Percentiles rank a stretch among this genome's conserved stretches.
These are phyloP conservation scores for Hypoxylon sp. DNA, from an alignment of 2,329 filamentous ascomycete genomes.

Conservation along the genomic window DNA sequence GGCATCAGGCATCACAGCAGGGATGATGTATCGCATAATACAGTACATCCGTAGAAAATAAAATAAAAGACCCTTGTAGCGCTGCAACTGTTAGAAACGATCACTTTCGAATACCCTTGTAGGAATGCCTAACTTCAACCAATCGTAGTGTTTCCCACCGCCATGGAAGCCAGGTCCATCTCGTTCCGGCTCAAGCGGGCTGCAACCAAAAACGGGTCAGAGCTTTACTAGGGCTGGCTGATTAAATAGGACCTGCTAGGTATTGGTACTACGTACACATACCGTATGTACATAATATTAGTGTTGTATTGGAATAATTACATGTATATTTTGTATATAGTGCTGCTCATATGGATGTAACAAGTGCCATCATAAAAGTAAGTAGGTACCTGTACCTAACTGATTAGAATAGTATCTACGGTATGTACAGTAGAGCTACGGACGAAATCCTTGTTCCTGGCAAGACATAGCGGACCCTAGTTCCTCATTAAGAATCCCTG, in stretches of 20 bases:
- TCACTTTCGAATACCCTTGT: constrained; percentile 30
- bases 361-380: not conserved
- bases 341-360: too few species aligned
- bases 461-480: constrained; percentile 25
- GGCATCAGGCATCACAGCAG: constrained; percentile 32
- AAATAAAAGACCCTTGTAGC: constrained; percentile 25
- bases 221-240: constrained; percentile 22
- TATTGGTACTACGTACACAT: constrained; percentile 24
- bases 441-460: constrained; percentile 40
- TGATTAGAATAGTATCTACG: too few species aligned
- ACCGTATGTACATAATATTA: too few species aligned
- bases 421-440: constrained; percentile 6
- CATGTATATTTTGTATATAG: too few species aligned
- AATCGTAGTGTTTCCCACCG: constrained; percentile 45
- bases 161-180: constrained; percentile 41
- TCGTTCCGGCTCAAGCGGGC: constrained; percentile 40
- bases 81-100: constrained; percentile 42
- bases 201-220: constrained; percentile 32
- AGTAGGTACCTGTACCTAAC: constrained; percentile 5
- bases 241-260: not conserved
- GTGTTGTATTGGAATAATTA: not conserved
- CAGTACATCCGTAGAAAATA: constrained; percentile 9
- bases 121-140: constrained; percentile 24
- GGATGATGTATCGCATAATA: not conserved
- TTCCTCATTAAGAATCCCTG: constrained; percentile 27